Base-by-base conservation (phyloP, 805 yeast species). In the Kregervanrija fluxuum region DNA sequence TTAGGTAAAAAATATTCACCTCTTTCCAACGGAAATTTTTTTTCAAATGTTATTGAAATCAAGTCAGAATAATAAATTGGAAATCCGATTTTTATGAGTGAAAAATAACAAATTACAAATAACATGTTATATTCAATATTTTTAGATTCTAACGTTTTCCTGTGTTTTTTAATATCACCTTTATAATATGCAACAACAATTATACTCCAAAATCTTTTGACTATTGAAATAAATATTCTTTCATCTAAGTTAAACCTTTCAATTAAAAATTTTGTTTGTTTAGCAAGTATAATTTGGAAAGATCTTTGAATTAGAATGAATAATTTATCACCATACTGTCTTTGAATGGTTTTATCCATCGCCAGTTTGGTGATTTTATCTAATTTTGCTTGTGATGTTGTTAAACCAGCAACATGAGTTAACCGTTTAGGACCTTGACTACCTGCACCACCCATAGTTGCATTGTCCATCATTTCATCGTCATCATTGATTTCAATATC, bases 401-500 rank as follows among this genome's bases (percentile, higher is more conserved):
- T 67, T 58, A 56, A 57, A 46, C 54, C 76, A 60, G 77, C 74
- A 32, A 79, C 64, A 41, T 74, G 77, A 28, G 46, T 46, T 5
- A 83, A 56, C 45, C 86, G 67, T 54, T 77, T 70, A 5, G 69
- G 66, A 11, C 71, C 71, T 32, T 61, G 63, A 14, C 60, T 61
- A 14, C 73, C 82, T 47, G 75, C 85, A 16, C 79, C 84, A 40
- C 82, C 91, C 49, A 16, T 30, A 10, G 38, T 42, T 5, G 37
- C 41, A 30, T 81, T 85, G 38, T 60, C 66, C 30, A 62, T 61
- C 33, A 75, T 83, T 48, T 81, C 91, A n/a, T 82, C 89, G 39
- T 87, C 95, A 55, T 87, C 91, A 50, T 85, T 85, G 49, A 79
- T 71, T 59, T 87, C 95, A 28, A 84, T 58, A 49, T 81, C 84